These are phyloP conservation scores for Steccherinum ochraceum DNA, from an alignment of 768 basidiomycete species.

Conservation along the genomic window DNA sequence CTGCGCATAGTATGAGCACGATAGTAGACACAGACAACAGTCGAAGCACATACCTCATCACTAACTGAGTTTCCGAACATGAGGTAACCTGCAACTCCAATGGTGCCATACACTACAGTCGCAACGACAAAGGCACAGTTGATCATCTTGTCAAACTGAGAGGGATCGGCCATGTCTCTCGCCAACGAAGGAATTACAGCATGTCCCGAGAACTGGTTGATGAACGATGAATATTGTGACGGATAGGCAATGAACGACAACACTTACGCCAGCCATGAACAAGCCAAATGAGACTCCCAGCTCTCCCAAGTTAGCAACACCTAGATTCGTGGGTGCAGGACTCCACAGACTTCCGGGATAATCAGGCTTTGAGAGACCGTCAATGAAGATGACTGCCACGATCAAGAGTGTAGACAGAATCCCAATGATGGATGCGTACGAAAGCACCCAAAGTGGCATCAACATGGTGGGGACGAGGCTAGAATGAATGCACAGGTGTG, in stretches of 20 bases:
- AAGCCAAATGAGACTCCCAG: constrained; percentile 82
- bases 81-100: constrained; percentile 62
- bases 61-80: constrained; percentile 84
- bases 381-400: constrained; percentile 70
- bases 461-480: constrained; percentile 83
- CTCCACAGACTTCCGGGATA: constrained; percentile 78
- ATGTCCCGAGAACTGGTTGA: constrained; percentile 76
- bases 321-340: constrained; percentile 62
- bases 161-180: constrained; percentile 82
- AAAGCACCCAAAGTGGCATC: constrained; percentile 79
- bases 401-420: constrained; percentile 74
- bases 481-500: constrained; percentile 5
- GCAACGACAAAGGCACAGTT: constrained; percentile 73
- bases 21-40: constrained; percentile 1
- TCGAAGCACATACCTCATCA: constrained; percentile 54
- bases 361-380: constrained; percentile 68
- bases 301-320: constrained; percentile 44
- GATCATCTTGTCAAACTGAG: constrained; percentile 74
- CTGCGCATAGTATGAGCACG: constrained; percentile 26
- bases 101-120: constrained; percentile 15
- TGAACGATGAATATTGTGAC: background rate
- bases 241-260: background rate
- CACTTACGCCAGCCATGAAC: constrained; percentile 79
- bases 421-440: constrained; percentile 83
- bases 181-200: constrained; percentile 88